These are phyloP conservation scores for Ogataea ramenticola DNA, from an alignment of 805 yeast genomes.

Conservation along the genomic window DNA sequence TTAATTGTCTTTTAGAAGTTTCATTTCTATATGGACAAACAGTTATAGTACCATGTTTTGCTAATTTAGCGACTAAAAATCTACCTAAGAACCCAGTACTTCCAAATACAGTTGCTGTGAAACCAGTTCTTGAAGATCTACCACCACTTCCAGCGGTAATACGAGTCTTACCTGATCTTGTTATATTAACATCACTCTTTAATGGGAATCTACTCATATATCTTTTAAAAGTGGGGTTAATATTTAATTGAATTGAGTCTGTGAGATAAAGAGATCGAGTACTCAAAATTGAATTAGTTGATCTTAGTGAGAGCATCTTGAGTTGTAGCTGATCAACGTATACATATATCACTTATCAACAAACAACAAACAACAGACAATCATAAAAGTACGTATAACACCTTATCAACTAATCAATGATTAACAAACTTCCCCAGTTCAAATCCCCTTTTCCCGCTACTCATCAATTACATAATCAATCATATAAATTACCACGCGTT, in stretches of 20 bases:
- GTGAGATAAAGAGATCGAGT: too few relatives aligned
- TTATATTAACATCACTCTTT: slow-evolving; percentile 59
- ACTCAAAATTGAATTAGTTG: too few relatives aligned
- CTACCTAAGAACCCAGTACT: slow-evolving; percentile 76
- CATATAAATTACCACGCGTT: too few relatives aligned
- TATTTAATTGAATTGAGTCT: too few relatives aligned
- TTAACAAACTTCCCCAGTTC: too few relatives aligned
- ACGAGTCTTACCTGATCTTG: slow-evolving; percentile 68
- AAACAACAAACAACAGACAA: too few relatives aligned
- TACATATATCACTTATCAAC: too few relatives aligned
- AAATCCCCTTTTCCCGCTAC: too few relatives aligned
- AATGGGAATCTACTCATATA: slow-evolving; percentile 26
- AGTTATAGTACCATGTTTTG: slow-evolving; percentile 73
- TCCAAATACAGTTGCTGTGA: slow-evolving; percentile 85
- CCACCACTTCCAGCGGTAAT: slow-evolving; percentile 74
- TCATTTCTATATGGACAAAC: slow-evolving; percentile 81
- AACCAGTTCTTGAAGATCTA: slow-evolving; percentile 78
- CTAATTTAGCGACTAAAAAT: slow-evolving; percentile 61
- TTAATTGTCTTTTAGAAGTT: slow-evolving; percentile 66
- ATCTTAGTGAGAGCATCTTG: neutral
- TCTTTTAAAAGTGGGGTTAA: slow-evolving; percentile 6
- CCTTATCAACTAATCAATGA: too few relatives aligned
- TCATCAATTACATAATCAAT: too few relatives aligned
- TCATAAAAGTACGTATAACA: too few relatives aligned
- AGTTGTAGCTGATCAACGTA: too few relatives aligned